Evolutionary conservation across 768 basidiomycete species (phyloP), one percentile per base, ranked within the genome.

Genomic region (Hortiboletus flavorubellus): DNA sequence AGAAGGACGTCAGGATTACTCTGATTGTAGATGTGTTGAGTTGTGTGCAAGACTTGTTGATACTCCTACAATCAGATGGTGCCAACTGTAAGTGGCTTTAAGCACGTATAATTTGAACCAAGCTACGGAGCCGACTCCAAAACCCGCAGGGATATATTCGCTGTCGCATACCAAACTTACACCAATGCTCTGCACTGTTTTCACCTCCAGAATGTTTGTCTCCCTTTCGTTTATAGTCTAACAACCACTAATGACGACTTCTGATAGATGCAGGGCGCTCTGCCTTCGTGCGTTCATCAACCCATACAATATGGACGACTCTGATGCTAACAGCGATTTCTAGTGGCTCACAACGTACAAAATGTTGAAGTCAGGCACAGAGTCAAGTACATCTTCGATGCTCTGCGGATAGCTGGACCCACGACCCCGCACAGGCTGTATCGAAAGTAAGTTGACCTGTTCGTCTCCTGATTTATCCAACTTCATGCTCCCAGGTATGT

Each of bases 1-100:
- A 26, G 26, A 26, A 26, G 26, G 26, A 26, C 26, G 5, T 5
- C 26, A 26, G 26, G 26, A 71, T 77, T 62, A 80, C 0, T 82
- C 79, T 62, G 70, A 78, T 53, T 63, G 78, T 51, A 5, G 23
- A 50, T 1, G 55, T 72, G 2, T 55, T 68, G 30, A 26, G 46
- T 8, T 53, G 21, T 8, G 54, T 77, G 33, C 55, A 26, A n/a
- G 37, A 49, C 18, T 41, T 75, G 8, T 54, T 76, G 46, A 64
- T 64, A 26, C 59, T 54, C 10, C 55, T 79, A 0, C 70, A 67
- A 23, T 58, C 59, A 30, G 71, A 71, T 23, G 33, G 40, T n/a
- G 59, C 61, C 26, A 60, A 53, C 38, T 68, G 76, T 73, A 55
- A 53, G 65, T 56, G 5, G 14, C 8, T 30, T 5, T 8, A 49